phyloP scores from a whole-genome alignment of 164 flowering plant genomes.

The Liquidambar formosana region DNA sequence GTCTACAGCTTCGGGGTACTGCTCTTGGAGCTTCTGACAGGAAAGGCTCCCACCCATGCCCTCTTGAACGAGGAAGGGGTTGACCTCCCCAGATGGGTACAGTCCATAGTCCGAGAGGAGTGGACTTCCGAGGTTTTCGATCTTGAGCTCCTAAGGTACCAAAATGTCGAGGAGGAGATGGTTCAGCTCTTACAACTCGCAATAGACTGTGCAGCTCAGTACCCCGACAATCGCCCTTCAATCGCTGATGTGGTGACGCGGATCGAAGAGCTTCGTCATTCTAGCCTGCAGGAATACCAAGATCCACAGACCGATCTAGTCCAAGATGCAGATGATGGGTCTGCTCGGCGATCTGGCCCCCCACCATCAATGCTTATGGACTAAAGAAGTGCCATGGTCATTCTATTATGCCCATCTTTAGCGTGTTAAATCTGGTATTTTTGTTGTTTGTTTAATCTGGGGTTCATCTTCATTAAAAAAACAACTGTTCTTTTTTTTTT shows the following conservation, averaged over 20 bases:
- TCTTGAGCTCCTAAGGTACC: slow-evolving; percentile 67
- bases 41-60: slow-evolving; percentile 78
- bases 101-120: slow-evolving; percentile 75
- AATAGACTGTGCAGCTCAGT: slow-evolving; percentile 61
- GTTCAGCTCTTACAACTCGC: slow-evolving; percentile 84
- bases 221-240: slow-evolving; percentile 54
- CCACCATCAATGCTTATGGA: no score
- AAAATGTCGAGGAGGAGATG: slow-evolving; percentile 81
- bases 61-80: slow-evolving; percentile 72
- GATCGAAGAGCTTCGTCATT: slow-evolving; percentile 38
- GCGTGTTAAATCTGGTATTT: no score
- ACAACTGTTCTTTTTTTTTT: no score
- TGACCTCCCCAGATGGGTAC: slow-evolving; percentile 95
- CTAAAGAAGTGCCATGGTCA: no score
- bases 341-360: no score
- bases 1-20: slow-evolving; percentile 91
- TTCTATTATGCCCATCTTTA: no score
- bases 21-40: slow-evolving; percentile 79
- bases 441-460: no score
- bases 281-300: slow-evolving; percentile 25
- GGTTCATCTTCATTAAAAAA: no score
- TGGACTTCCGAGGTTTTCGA: slow-evolving; percentile 93
- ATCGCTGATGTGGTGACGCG: slow-evolving; percentile 40
- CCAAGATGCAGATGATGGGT: no score
- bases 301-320: slow-evolving; percentile 2